A percentile compares a stretch with the other conserved stretches of the same genome.
Conservation (phyloP, 441 rosid species). For the Erysimum cheiri region DNA sequence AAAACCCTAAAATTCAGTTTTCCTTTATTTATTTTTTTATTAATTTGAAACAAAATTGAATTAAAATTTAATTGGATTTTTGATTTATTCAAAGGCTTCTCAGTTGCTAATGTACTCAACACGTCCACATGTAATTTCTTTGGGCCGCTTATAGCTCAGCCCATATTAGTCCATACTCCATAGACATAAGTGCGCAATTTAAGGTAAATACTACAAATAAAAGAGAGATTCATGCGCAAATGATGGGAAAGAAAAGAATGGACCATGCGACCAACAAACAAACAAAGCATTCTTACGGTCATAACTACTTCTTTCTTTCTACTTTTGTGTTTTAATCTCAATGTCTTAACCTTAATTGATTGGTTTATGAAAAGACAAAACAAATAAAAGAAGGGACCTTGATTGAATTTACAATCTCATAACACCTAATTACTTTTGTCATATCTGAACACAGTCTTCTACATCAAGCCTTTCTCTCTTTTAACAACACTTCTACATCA, state of each 20-base stretch:
- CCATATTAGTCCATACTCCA: not conserved
- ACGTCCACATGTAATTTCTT: not conserved
- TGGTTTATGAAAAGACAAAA: slow-evolving; percentile 11
- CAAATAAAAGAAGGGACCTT: slow-evolving; percentile 1
- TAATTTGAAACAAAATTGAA: no score
- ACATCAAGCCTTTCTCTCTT: slow-evolving; percentile 18
- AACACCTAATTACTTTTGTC: slow-evolving; percentile 31
- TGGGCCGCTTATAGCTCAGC: slow-evolving; percentile 14
- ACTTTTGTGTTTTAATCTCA: slow-evolving; percentile 32
- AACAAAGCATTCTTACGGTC: slow-evolving; percentile 32
- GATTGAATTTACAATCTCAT: slow-evolving; percentile 23
- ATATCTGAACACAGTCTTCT: slow-evolving; percentile 23
- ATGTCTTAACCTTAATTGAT: slow-evolving; percentile 33
- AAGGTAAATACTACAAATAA: not conserved
- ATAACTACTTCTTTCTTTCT: slow-evolving; percentile 28
- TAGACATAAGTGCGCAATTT: slow-evolving; percentile 27
- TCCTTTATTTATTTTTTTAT: no score
- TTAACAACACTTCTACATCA: slow-evolving; percentile 28
- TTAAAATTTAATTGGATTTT: not conserved
- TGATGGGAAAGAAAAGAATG: slow-evolving; percentile 32
- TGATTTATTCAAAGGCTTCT: not conserved
- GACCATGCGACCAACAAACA: slow-evolving; percentile 39
- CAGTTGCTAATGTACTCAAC: not conserved
- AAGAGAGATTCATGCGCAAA: slow-evolving; percentile 37
- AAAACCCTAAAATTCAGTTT: no score